Evolutionary conservation across 2,329 filamentous ascomycete species (phyloP), one percentile per base, ranked within the genome.

Genomic region (Fusarium nematophilum): DNA sequence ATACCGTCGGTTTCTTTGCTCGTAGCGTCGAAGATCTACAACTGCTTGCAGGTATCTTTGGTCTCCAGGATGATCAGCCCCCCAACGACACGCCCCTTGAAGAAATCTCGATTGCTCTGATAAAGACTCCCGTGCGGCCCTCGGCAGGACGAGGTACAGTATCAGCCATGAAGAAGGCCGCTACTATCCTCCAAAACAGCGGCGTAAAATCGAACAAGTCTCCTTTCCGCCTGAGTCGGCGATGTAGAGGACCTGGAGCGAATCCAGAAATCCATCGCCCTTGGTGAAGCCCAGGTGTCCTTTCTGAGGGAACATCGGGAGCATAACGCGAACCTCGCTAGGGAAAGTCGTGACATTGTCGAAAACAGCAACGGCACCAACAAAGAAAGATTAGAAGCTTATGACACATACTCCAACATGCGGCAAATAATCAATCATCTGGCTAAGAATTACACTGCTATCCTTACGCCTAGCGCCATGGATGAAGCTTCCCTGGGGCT

Each of bases 1-100:
- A 89, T 65, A 89, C 86, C 0, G 52, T 87, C 1, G 86, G 86
- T 0, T 70, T 59, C 2, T 87, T 81, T 53, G 78, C 83, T 0
- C 79, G 86, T 0, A 80, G 76, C 7, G 74, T 86, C 0, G 80
- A 79, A 3, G 86, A 90, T 59, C 67, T 90, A 2, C 71, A 85
- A 39, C 70, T 88, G 0, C 70, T 89, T 0, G 77, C 81, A 0
- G 79, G 81, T 5, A 73, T 81, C 0, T 85, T 88, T 47, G 73
- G 73, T 0, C 64, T 89, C 1, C 62, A 75, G 2, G 85, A 87
- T 51, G 84, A 88, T 54, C 67, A 75, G 1, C 63, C 70, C 2
- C 46, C 67, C 1, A 31, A 60, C 1, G 44, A 30, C 0, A 75
- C 75, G 14, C 17, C 25, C 0, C 65, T 86, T 1, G 67, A 72